phyloP scores from a whole-genome alignment of 192 early-diverging fungal genomes.

The Podila verticillata region DNA sequence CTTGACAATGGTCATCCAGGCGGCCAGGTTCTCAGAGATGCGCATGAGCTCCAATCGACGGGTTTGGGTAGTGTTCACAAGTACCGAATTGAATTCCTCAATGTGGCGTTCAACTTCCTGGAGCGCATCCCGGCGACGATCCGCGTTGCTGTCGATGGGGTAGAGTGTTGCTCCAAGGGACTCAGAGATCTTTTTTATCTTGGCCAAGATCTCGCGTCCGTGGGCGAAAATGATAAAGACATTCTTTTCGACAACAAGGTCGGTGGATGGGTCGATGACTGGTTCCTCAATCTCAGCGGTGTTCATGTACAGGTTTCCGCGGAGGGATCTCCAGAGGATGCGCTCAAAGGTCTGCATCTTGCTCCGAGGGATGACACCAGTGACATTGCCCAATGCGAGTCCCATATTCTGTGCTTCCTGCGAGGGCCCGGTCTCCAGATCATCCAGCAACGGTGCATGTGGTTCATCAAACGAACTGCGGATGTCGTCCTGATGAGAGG shows the following conservation, averaged over 20 bases:
- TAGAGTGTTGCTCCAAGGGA: conserved; percentile 97
- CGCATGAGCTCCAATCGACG: conserved; percentile 85
- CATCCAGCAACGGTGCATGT: conserved; percentile 68
- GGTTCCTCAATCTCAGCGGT: conserved; percentile 95
- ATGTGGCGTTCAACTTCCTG: conserved; percentile 84
- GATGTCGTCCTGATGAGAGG: conserved; percentile 53
- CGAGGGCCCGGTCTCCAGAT: conserved; percentile 57
- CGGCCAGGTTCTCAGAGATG: conserved; percentile 85
- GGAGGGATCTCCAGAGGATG: conserved; percentile 95
- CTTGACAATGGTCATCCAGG: conserved; percentile 91
- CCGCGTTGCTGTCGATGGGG: conserved; percentile 82
- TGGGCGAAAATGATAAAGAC: conserved; percentile 99
- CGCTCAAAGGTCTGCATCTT: conserved; percentile 92
- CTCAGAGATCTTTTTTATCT: conserved; percentile 95
- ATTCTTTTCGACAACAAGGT: conserved; percentile 92
- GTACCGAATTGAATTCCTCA: conserved; percentile 87
- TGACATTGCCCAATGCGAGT: conserved; percentile 84
- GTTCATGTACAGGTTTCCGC: conserved; percentile 98
- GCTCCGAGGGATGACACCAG: conserved; percentile 90
- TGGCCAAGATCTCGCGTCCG: conserved; percentile 87
- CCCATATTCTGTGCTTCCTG: conserved; percentile 41
- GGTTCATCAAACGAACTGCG: conserved; percentile 61
- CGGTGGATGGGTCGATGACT: conserved; percentile 90
- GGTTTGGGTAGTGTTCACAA: conserved; percentile 87
- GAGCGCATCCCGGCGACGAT: conserved; percentile 86